Evolutionary conservation across 2,329 filamentous ascomycete genomes (phyloP).

Genomic region (Coniochaeta sp.): DNA sequence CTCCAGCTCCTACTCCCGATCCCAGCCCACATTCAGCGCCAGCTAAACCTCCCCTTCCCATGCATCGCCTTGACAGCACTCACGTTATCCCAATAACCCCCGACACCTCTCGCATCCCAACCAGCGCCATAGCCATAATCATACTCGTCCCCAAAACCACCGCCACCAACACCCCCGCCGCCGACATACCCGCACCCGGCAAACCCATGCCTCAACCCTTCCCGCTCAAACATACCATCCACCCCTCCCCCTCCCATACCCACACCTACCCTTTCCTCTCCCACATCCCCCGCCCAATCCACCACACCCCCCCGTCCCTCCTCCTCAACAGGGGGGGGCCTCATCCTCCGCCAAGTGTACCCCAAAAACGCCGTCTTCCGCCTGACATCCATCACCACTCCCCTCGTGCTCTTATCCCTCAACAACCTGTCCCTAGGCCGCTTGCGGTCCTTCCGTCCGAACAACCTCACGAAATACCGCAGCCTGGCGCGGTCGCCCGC

Average conservation of each 20-base stretch:
- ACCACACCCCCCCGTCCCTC: neutral
- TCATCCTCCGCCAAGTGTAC: conserved; percentile 69
- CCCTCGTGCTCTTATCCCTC: conserved; percentile 61
- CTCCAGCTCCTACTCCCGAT: neutral
- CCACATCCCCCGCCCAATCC: neutral
- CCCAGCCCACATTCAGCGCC: neutral
- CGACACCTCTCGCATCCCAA: neutral
- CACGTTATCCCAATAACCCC: neutral
- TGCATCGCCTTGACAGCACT: neutral
- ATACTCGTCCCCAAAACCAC: neutral
- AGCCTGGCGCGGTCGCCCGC: conserved; percentile 32
- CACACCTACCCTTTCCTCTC: neutral
- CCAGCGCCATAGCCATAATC: neutral
- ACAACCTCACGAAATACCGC: conserved; percentile 43
- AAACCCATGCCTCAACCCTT: neutral
- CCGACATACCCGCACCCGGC: neutral
- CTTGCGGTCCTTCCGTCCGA: conserved; percentile 62
- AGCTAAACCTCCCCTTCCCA: neutral
- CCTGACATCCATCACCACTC: conserved; percentile 67
- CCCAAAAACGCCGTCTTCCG: conserved; percentile 82
- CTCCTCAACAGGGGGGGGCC: conserved; percentile 3
- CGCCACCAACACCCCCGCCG: neutral
- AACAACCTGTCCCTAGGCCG: conserved; percentile 79
- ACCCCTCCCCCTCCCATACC: neutral
- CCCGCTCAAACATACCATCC: neutral